Evolutionary conservation across 805 yeast species (phyloP).

Genomic region (Barnettozyma californica): DNA sequence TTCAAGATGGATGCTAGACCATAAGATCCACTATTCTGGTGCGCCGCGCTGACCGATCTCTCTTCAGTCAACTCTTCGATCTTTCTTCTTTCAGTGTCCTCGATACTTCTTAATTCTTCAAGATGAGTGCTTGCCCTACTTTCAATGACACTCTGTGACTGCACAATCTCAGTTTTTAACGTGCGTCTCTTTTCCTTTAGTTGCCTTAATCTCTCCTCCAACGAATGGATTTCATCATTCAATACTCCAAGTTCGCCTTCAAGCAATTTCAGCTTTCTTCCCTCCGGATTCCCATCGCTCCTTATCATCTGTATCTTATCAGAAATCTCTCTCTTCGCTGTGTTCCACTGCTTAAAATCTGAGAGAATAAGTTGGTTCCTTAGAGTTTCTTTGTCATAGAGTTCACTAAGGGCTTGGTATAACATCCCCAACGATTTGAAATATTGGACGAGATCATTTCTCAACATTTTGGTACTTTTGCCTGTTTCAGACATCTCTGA

Average conservation of each 20-base stretch:
- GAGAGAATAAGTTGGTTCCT: constrained; percentile 24
- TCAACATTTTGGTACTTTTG: constrained; percentile 24
- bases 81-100: constrained; percentile 28
- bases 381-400: constrained; percentile 32
- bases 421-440: constrained; percentile 33
- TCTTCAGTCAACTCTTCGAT: constrained; percentile 14
- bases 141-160: constrained; percentile 43
- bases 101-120: constrained; percentile 35
- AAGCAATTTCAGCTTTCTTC: constrained; percentile 33
- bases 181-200: constrained; percentile 30
- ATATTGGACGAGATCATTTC: constrained; percentile 28
- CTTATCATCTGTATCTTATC: constrained; percentile 33
- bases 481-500: constrained; percentile 28
- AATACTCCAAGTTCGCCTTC: constrained; percentile 27
- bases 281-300: constrained; percentile 34
- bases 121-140: constrained; percentile 41
- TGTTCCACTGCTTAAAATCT: constrained; percentile 36
- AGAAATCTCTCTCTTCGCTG: constrained; percentile 28
- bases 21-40: not conserved
- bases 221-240: constrained; percentile 32
- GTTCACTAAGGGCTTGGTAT: constrained; percentile 36
- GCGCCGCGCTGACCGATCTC: not conserved
- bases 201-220: constrained; percentile 31
- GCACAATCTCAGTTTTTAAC: constrained; percentile 33
- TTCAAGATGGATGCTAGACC: not conserved